Evolutionary conservation across 2,329 filamentous ascomycete species (phyloP).

Genomic region (Diaporthe australafricana): DNA sequence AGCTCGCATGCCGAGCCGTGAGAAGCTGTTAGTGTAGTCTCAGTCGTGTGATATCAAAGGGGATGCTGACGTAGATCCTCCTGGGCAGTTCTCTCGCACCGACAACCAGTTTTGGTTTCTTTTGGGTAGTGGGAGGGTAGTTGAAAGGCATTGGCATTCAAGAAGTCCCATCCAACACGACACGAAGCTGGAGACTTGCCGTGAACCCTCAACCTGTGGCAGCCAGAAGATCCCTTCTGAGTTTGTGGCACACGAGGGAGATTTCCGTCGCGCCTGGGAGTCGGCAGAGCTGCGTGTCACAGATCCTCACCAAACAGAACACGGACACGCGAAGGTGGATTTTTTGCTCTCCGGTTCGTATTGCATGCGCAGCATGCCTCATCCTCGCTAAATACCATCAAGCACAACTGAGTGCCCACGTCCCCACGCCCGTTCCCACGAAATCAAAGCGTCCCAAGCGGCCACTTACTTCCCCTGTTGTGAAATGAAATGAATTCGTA

Average conservation of each 20-base stretch:
- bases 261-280: neutral
- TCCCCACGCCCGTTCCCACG: neutral
- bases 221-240: no score
- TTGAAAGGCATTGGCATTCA: neutral
- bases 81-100: neutral
- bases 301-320: neutral
- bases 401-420: neutral
- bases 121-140: neutral
- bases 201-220: neutral
- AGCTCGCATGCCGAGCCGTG: neutral
- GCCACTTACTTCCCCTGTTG: neutral
- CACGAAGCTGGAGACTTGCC: neutral
- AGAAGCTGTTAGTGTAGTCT: neutral
- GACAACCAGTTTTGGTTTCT: neutral
- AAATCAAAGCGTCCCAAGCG: neutral
- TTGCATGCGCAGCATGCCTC: conserved; percentile 1
- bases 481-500: conserved; percentile 3
- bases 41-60: neutral
- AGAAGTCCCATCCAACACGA: neutral
- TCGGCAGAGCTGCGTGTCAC: neutral
- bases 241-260: no score
- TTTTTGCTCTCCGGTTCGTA: neutral
- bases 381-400: neutral
- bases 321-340: neutral
- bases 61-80: no score